Evolutionary conservation across 768 basidiomycete genomes (phyloP), one percentile per base, ranked within the genome.

Genomic region (Albatrellus ellisii): DNA sequence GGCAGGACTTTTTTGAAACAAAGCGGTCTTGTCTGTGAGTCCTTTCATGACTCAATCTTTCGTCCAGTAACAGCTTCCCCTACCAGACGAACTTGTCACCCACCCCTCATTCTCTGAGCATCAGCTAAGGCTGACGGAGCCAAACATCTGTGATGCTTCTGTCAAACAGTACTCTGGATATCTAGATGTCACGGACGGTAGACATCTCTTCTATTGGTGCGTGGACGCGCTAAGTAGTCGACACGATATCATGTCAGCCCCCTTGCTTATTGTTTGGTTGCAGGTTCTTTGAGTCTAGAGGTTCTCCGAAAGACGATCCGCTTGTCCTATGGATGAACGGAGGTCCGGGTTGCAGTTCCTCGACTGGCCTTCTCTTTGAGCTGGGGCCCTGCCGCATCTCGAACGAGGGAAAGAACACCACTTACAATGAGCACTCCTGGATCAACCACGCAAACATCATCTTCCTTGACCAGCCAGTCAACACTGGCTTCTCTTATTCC

Each of bases 311-410:
- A 39, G 66, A 75, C 40, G 89, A 84, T 5, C 92, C 91, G 4
- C 69, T 97, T 2, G 69, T 92, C 7, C 66, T 95, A 36, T 95
- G 92, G 92, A 66, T 88, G n/a, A 88, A 87, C 49, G 86, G 86
- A 26, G 80, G 81, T 15, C 64, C 64, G 2, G 62, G 64, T 1
- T 62, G 62, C 47, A 59, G 58, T 17, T 61, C 59, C 3, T 51
- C 54, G 7, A 49, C 47, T 7, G 44, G 47, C 17, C 34, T 51
- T 18, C 40, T 51, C 15, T 51, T 51, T 9, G 50, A 51, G 40
- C 44, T 51, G 15, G 50, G 50, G 6, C 50, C 50, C 14, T 51
- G 50, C 33, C 47, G 39, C 26, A 44, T 51, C 33, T 6, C 24
- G 18, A 36, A 51, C 18, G 24, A 46, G 6, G 75, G 79, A 8